Conservation (phyloP, 2,329 filamentous ascomycete species). For the Penicillium sclerotiorum region DNA sequence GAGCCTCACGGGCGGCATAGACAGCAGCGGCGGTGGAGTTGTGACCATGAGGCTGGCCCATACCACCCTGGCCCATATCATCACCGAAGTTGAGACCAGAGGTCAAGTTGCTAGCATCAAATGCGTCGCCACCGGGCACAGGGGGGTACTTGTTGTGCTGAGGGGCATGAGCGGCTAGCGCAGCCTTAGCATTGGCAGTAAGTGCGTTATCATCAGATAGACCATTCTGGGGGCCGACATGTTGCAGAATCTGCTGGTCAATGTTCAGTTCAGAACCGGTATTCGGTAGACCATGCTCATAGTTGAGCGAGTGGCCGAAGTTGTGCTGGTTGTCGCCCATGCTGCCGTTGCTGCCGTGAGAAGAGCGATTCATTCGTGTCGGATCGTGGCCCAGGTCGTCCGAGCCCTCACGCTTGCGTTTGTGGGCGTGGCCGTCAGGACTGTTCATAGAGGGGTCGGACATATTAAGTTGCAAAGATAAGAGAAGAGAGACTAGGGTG, state of each 20-base stretch:
- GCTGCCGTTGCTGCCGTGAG: slow-evolving; percentile 44
- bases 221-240: slow-evolving; percentile 57
- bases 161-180: slow-evolving; percentile 47
- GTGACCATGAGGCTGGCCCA: slow-evolving; percentile 40
- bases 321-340: slow-evolving; percentile 38
- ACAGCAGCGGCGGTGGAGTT: slow-evolving; percentile 63
- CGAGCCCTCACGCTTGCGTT: slow-evolving; percentile 45
- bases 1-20: slow-evolving; percentile 56
- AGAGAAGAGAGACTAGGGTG: slow-evolving; percentile 5
- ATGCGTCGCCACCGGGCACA: slow-evolving; percentile 43
- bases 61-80: slow-evolving; percentile 43
- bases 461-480: too few relatives aligned
- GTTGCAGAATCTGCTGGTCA: slow-evolving; percentile 51
- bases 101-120: slow-evolving; percentile 40
- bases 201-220: slow-evolving; percentile 51
- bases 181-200: slow-evolving; percentile 52
- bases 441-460: slow-evolving; percentile 42
- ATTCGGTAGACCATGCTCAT: slow-evolving; percentile 43
- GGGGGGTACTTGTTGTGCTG: slow-evolving; percentile 50
- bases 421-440: slow-evolving; percentile 39
- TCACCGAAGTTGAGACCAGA: slow-evolving; percentile 42
- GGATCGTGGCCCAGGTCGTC: slow-evolving; percentile 43
- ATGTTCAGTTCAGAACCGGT: slow-evolving; percentile 44
- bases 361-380: slow-evolving; percentile 45
- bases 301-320: slow-evolving; percentile 40